These are phyloP conservation scores for Ilyonectria sp. DNA, from an alignment of 2,329 filamentous ascomycete genomes.

Conservation along the genomic window DNA sequence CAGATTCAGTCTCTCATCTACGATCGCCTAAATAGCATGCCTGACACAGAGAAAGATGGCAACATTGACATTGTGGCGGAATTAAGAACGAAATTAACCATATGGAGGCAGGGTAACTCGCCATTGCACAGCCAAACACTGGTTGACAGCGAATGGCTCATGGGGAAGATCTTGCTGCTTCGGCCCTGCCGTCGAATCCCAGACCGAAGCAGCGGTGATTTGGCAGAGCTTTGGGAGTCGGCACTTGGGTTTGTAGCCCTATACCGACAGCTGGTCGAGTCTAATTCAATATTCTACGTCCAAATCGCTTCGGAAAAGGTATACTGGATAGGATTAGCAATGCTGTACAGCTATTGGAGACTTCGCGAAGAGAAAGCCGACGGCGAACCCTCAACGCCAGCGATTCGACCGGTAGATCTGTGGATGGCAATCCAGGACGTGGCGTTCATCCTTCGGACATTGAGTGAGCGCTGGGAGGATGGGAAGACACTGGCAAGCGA, in stretches of 20 bases:
- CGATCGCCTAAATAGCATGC: constrained; percentile 31
- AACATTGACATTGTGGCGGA: constrained; percentile 9
- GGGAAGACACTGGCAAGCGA: constrained; percentile 37
- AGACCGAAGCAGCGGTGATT: constrained; percentile 26
- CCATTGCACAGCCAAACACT: constrained; percentile 36
- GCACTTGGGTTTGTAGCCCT: constrained; percentile 35
- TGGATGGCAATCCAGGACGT: constrained; percentile 45
- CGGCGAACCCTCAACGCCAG: background rate
- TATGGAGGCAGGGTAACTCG: constrained; percentile 34
- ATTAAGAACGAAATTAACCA: constrained; percentile 23
- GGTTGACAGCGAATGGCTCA: constrained; percentile 44
- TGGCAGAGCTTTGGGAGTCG: constrained; percentile 39
- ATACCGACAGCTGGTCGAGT: constrained; percentile 42
- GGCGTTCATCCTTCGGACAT: constrained; percentile 39
- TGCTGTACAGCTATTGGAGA: constrained; percentile 43
- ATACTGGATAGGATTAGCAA: constrained; percentile 42
- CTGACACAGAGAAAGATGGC: constrained; percentile 2
- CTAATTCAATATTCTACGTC: constrained; percentile 45
- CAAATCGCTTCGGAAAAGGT: constrained; percentile 46
- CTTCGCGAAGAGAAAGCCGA: constrained; percentile 11
- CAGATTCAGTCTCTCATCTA: constrained; percentile 45
- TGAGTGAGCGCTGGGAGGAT: constrained; percentile 44
- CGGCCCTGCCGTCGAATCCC: constrained; percentile 40
- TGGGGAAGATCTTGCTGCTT: constrained; percentile 42
- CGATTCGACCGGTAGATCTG: constrained; percentile 31